Base-by-base conservation (phyloP, 345 rosid species). In the Acer yangbiense region DNA sequence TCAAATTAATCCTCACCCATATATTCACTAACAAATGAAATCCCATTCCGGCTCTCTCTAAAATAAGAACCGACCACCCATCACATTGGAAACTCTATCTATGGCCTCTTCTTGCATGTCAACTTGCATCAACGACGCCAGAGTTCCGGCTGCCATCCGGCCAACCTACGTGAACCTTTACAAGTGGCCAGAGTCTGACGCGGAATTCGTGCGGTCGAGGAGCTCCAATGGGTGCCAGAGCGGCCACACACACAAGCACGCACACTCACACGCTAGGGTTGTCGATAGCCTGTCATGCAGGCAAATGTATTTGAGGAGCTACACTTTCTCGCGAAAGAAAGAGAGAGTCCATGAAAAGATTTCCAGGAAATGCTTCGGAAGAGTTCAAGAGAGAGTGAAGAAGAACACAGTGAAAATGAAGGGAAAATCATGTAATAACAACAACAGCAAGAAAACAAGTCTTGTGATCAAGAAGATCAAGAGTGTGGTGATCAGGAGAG, bases 291-390 rank as follows among this genome's bases (percentile, higher is more conserved):
- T 84, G 48, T 89, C 86, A 7, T 87, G 87, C 82, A 79, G 92
- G 79, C 89, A 89, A 71, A 71, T 85, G 57, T 87, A 89, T 69
- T 73, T 87, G 54, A 82, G 89, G 78, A 87, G 92, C 82, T 89
- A 87, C 68, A 84, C 79, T 43, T 84, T 89, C 69, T 79, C 86
- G 0, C 84, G 84, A 64, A 81, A 63, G 60, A 27, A 81, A 63
- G 82, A 83, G 71, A 79, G 50, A 17, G 82, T 80, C 35, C 77
- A 67, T 9, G 83, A 85, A 44, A 83, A 75, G 81, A 77, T 73
- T 23, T 16, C 85, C 1, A 71, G 67, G 75, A 86, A 80, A 77
- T 80, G 85, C 52, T 69, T 83, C 32, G 84, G 78, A 2, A 62
- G 72, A 29, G 80, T 81, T 6, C 76, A 74, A 78, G 78, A 80